Conservation (phyloP, 2,329 filamentous ascomycete genomes). For the Claviceps sp. region DNA sequence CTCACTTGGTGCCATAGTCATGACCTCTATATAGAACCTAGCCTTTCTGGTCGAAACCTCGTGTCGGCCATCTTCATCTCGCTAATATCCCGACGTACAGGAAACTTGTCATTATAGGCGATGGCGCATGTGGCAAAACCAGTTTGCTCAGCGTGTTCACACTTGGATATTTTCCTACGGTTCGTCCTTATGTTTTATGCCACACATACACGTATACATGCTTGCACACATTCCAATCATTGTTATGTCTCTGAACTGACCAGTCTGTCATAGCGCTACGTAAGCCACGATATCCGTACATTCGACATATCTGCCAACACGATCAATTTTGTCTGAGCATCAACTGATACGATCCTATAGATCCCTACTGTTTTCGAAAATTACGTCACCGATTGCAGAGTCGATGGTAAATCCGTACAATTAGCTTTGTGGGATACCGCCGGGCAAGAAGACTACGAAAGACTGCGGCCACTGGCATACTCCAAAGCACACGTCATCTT, state of each 20-base stretch:
- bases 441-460: conserved; percentile 96
- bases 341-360: conserved; percentile 20
- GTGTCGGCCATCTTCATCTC: not conserved
- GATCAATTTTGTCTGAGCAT: too few relatives aligned
- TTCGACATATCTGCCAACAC: not conserved
- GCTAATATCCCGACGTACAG: conserved; percentile 29
- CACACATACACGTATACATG: not conserved
- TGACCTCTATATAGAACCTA: not conserved
- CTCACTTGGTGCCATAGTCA: not conserved
- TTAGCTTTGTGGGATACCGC: conserved; percentile 99
- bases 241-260: not conserved
- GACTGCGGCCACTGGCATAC: conserved; percentile 86
- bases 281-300: conserved; percentile 21
- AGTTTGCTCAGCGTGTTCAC: conserved; percentile 96
- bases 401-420: conserved; percentile 97
- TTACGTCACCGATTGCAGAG: conserved; percentile 96
- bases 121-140: conserved; percentile 96
- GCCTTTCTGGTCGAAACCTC: not conserved
- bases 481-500: conserved; percentile 95
- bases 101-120: conserved; percentile 93
- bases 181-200: conserved; percentile 35
- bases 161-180: conserved; percentile 91
- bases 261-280: conserved; percentile 36
- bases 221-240: conserved; percentile 12
- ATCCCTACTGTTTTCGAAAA: conserved; percentile 98